phyloP scores from a whole-genome alignment of 176 grass and related monocot genomes.

The sorghum (Sorghum bicolor) region Sorghum_bicolor_NCBIv3 NC_012872.2:68178001-68178500 shows the following conservation, averaged over 20 bases:
- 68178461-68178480: constrained; percentile 23
- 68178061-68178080: background rate
- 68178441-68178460: constrained; percentile 33
- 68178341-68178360: constrained; percentile 46
- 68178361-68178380: constrained; percentile 34
- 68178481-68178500: constrained; percentile 12
- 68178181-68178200: constrained; percentile 36
- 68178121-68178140: constrained; percentile 4
- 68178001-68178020: constrained; percentile 14
- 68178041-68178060: background rate
- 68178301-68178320: constrained; percentile 31
- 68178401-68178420: constrained; percentile 33
- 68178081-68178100: background rate
- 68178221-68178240: constrained; percentile 34
- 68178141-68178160: constrained; percentile 27
- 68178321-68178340: constrained; percentile 30
- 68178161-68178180: constrained; percentile 50
- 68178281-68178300: constrained; percentile 38
- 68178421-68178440: constrained; percentile 35
- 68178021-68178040: constrained; percentile 5
- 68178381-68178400: constrained; percentile 36
- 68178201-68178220: constrained; percentile 36
- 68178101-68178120: constrained; percentile 26
- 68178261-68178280: constrained; percentile 30
- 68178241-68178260: constrained; percentile 29